Percentiles rank a stretch among this genome's conserved stretches.
These are phyloP conservation scores for Wickerhamomyces silvicola DNA, from an alignment of 805 yeast species.

Conservation along the genomic window DNA sequence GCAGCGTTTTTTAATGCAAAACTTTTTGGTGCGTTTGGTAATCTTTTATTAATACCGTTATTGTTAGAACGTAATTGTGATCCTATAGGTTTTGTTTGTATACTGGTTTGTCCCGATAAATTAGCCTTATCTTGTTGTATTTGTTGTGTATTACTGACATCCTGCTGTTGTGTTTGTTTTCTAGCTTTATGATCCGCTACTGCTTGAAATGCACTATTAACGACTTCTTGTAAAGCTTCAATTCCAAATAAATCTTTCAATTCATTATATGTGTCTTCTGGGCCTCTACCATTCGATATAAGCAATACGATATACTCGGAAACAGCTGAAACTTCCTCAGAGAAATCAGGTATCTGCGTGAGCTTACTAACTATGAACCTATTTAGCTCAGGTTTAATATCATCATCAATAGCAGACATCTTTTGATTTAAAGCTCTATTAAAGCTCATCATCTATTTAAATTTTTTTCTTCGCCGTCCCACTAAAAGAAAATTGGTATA, in stretches of 20 bases:
- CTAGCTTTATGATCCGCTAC: conserved; percentile 29
- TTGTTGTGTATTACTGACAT: conserved; percentile 8
- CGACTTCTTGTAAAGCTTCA: conserved; percentile 50
- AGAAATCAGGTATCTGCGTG: conserved; percentile 32
- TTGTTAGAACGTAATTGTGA: no score
- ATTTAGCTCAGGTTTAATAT: conserved; percentile 36
- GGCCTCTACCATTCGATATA: conserved; percentile 60
- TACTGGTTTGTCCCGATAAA: no score
- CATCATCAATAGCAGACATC: conserved; percentile 17
- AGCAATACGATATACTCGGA: conserved; percentile 71
- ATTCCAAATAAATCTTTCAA: conserved; percentile 55
- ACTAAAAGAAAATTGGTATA: no score
- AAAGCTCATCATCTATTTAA: no score
- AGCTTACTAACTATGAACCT: conserved; percentile 36
- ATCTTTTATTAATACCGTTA: no score
- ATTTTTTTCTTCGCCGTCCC: no score
- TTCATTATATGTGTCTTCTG: conserved; percentile 55
- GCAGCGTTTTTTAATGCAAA: conserved; percentile 24
- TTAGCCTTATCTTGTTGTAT: no score
- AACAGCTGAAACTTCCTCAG: conserved; percentile 51
- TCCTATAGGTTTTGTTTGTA: conserved; percentile 16
- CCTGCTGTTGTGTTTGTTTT: conserved; percentile 3
- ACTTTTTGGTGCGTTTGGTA: no score
- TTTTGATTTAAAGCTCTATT: no score
- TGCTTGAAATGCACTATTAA: conserved; percentile 52